A percentile compares a stretch with the other conserved stretches of the same genome.
Evolutionary conservation across 1,284 basidiomycete genomes (phyloP).

Genomic region (Heterobasidion parviporum): DNA sequence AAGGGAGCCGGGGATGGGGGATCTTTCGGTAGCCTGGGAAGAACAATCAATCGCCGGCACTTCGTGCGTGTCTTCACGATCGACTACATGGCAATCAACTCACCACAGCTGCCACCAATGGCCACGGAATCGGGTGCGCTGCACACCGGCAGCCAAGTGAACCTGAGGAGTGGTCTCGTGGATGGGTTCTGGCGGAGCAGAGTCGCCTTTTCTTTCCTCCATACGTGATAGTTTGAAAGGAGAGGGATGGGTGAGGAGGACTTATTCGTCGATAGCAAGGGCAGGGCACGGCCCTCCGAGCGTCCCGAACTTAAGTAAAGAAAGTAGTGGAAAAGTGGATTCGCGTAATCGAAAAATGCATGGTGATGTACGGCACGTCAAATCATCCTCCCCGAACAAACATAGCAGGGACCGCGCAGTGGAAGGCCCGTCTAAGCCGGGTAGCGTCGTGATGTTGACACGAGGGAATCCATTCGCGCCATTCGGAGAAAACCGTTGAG

Average conservation of each 20-base stretch:
- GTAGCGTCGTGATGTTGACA: too few species aligned
- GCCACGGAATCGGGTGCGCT: slow-evolving; percentile 31
- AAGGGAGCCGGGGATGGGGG: slow-evolving; percentile 49
- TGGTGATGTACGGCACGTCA: background rate
- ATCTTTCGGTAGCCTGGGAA: slow-evolving; percentile 45
- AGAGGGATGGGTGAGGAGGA: background rate
- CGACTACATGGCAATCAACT: slow-evolving; percentile 3
- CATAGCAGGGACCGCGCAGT: background rate
- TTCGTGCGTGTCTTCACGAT: background rate
- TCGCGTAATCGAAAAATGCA: too few species aligned
- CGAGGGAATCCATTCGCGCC: too few species aligned
- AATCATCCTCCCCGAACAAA: background rate
- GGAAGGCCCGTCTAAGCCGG: too few species aligned
- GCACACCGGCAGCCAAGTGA: slow-evolving; percentile 40
- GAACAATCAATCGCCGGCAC: background rate
- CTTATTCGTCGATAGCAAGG: too few species aligned
- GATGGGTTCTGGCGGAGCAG: background rate
- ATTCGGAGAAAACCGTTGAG: too few species aligned
- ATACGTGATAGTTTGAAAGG: background rate
- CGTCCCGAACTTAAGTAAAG: too few species aligned
- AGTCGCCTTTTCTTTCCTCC: background rate
- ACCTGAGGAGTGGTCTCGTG: slow-evolving; percentile 11
- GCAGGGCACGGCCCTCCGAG: too few species aligned
- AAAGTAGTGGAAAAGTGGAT: too few species aligned
- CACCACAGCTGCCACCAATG: slow-evolving; percentile 44